Base-by-base conservation (phyloP, 1,284 basidiomycete species). In the Microbotryum intermedium region DNA sequence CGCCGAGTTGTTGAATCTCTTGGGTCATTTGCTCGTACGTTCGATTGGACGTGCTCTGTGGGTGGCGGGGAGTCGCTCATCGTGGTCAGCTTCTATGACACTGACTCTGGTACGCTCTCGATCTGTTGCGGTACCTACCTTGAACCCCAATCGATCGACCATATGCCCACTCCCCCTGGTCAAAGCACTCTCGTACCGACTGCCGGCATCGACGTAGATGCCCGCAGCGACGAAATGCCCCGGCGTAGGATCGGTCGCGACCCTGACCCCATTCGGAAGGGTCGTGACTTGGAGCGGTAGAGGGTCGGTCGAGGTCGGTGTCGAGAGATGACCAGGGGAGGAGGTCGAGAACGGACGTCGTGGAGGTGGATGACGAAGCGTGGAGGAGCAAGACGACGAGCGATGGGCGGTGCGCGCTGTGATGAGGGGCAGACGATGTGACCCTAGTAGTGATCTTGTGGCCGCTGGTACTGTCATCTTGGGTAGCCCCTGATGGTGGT, bases 171-270 rank as follows among this genome's bases (percentile, higher is more conserved):
- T 84, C 1, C 94, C 94, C 21, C 83, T 84, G 0, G 82, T 87
- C 55, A 82, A 77, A 10, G 81, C 77, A 16, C 82, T 84, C 76
- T 98, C 94, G 79, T 88, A 94, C n/a, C 94, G 82, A 43, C 89
- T 86, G 25, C 95, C 94, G 6, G 90, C 90, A 74, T 97, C 91
- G 66, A 97, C 81, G 71, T 93, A 97, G 42, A 98, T 82, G 20
- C 93, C 94, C 1, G 95, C 82, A 2, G 92, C 87, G 54, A 92
- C 88, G 75, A 98, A 97, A 76, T 98, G 92, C 10, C 92, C 90
- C 0, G 92, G 92, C 1, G 87, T 87, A 2, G 82, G 79, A 75
- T 97, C 90, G 13, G 92, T 95, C 18, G 90, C 91, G 52, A 98
- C 90, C 63, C 91, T 81, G 55, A 97, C 82, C 74, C 86, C 88